Evolutionary conservation across 768 basidiomycete species (phyloP), one percentile per base, ranked within the genome.

Genomic region (Phlegmacium glaucopus): DNA sequence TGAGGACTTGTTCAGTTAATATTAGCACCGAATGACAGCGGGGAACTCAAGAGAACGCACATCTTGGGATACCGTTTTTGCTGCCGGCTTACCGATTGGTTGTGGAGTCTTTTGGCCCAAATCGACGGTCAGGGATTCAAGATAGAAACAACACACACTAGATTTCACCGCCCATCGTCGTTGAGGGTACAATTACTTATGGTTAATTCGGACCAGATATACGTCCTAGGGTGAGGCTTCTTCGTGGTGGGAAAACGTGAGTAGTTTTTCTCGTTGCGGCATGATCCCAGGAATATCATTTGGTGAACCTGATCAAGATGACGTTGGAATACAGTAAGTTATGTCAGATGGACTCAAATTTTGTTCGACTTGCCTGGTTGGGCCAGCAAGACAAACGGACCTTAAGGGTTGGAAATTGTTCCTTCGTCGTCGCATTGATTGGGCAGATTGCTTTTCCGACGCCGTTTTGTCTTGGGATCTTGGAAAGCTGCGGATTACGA

Each of bases 1-100:
- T 34, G n/a, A n/a, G 39, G 34, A 42, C 12, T 13, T 25, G 15
- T 18, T 6, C 15, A 4, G 34, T 27, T 17, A 17, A 9, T 0
- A 6, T 27, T n/a, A 27, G 25, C 28, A 27, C 15, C 16, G 35
- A 44, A 35, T 57, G 46, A 48, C 51, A 52, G 44, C 58, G 52
- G 52, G 40, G 49, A 54, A 50, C 50, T 56, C 30, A 42, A 46
- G 12, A 9, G 11, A 36, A 17, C 15, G 8, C n/a, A 35, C 12
- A 25, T 12, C 22, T 5, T 22, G 40, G 39, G 12, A 29, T 26
- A 29, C 41, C 16, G 50, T 44, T 48, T 42, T 16, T 15, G 25
- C 32, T 44, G 38, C 30, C 39, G 39, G 32, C 30, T 36, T 32
- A 43, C 22, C 9, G 45, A 46, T 47, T 36, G 28, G 29, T n/a